Base-by-base conservation (phyloP, 179 eudicot species). In the Patellifolia procumbens region DNA sequence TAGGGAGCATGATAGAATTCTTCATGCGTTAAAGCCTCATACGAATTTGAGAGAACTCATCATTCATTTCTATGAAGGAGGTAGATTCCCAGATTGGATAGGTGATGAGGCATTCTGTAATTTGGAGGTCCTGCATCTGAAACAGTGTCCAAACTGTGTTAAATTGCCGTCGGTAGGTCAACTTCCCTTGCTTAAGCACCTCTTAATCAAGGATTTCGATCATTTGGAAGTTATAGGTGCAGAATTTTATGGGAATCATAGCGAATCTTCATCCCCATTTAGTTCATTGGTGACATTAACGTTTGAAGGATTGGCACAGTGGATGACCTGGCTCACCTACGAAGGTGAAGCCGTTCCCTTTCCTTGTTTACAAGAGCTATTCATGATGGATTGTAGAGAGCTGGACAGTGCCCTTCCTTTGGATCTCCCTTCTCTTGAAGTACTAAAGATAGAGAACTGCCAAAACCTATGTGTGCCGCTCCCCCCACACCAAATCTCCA, bases 41-140 rank as follows among this genome's bases (percentile, higher is more conserved):
- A 70, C 24, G 3, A 29, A 31, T 10, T 51, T 70, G 61, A 70
- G 22, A 51, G 51, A 24, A 3, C 60, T 70, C 8, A 70, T 61
- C 45, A 70, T 70, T 5, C 17, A 29, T 6, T 7, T 5, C 9
- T 70, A 51, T 51, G 28, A 9, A 20, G 61, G 74, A 11, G 13
- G 1, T 3, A 51, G 13, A 70, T 70, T 70, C 37, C 61, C 74
- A 7, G 3, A 4, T 28, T 70, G 74, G 74, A 12, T 49, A 6
- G 74, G 74, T 5, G 58, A 70, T 49, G 59, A 51, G n/a, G 74
- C 45, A 29, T 51, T 70, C 37, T 16, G 2, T 8, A 31, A 32
- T 2, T 19, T 70, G 17, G 60, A 48, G 29, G 7, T 51, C 59
- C 61, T 70, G 19, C 28, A 51, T 2, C 61, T 70, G 0, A 0